Evolutionary conservation across 306 rosid genomes (phyloP).

Genomic region (Ormosia emarginata): DNA sequence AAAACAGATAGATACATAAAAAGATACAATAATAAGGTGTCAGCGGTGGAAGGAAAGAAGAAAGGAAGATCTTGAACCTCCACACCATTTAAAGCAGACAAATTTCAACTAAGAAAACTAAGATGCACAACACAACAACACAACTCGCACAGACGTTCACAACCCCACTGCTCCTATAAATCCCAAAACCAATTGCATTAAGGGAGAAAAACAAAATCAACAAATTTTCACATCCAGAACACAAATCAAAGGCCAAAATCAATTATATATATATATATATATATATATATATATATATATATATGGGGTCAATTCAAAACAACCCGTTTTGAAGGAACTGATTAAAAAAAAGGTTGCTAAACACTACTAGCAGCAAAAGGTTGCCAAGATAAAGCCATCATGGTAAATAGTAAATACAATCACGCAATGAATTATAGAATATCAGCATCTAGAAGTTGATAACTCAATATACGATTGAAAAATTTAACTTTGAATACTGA

Average conservation of each 20-base stretch:
- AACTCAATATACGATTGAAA: too few relatives aligned
- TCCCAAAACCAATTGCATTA: background rate
- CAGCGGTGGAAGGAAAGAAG: background rate
- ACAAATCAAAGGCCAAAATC: slow-evolving; percentile 18
- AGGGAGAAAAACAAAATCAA: too few relatives aligned
- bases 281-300: too few relatives aligned
- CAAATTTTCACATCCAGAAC: background rate
- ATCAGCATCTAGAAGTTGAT: too few relatives aligned
- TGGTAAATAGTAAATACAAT: too few relatives aligned
- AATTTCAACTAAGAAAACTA: background rate
- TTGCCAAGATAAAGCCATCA: too few relatives aligned
- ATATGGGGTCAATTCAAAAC: background rate
- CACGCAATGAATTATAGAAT: too few relatives aligned
- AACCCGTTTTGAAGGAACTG: background rate
- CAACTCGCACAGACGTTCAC: background rate
- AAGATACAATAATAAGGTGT: background rate
- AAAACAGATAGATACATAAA: background rate
- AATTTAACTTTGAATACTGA: too few relatives aligned
- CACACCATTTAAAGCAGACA: background rate
- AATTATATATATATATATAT: too few relatives aligned
- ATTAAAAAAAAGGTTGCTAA: background rate
- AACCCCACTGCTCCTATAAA: background rate
- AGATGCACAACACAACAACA: background rate
- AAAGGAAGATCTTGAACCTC: slow-evolving; percentile 9
- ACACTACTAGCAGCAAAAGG: too few relatives aligned